Percentiles rank a stretch among this genome's conserved stretches.
These are phyloP conservation scores for Trametes gibbosa DNA, from an alignment of 768 basidiomycete genomes.

Conservation along the genomic window DNA sequence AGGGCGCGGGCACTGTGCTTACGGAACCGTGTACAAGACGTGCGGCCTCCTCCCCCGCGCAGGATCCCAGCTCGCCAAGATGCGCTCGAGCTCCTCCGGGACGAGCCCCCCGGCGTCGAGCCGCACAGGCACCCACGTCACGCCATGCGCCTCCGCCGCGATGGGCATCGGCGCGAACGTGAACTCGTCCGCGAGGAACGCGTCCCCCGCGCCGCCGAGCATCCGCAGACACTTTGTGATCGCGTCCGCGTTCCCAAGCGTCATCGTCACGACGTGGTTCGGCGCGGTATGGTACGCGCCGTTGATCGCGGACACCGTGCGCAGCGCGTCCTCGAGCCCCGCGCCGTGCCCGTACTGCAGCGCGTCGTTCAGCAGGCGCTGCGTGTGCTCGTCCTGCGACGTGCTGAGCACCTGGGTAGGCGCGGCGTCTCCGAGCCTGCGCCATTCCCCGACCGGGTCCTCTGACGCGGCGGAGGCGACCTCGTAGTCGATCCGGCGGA, in stretches of 20 bases:
- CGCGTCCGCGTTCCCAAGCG: slow-evolving; percentile 40
- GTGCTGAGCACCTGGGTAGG: slow-evolving; percentile 24
- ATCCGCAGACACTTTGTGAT: slow-evolving; percentile 41
- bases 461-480: slow-evolving; percentile 28
- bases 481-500: slow-evolving; percentile 32
- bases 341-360: slow-evolving; percentile 37
- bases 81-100: slow-evolving; percentile 45
- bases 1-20: too few relatives aligned
- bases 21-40: slow-evolving; percentile 49
- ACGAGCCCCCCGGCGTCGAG: slow-evolving; percentile 49
- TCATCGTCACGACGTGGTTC: slow-evolving; percentile 34
- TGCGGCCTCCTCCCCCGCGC: slow-evolving; percentile 46
- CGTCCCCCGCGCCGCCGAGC: slow-evolving; percentile 38
- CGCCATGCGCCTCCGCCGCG: slow-evolving; percentile 36
- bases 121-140: slow-evolving; percentile 42
- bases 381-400: slow-evolving; percentile 21
- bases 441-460: slow-evolving; percentile 33
- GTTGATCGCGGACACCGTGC: slow-evolving; percentile 33
- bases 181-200: slow-evolving; percentile 43
- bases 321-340: slow-evolving; percentile 30
- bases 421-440: slow-evolving; percentile 17
- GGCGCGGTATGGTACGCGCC: slow-evolving; percentile 32
- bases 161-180: slow-evolving; percentile 40
- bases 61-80: slow-evolving; percentile 44
- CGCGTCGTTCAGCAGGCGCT: slow-evolving; percentile 26